Percentiles rank a stretch among this genome's conserved stretches.
Conservation (phyloP, 257 asterid genomes). For the Orobanche coerulescens region DNA sequence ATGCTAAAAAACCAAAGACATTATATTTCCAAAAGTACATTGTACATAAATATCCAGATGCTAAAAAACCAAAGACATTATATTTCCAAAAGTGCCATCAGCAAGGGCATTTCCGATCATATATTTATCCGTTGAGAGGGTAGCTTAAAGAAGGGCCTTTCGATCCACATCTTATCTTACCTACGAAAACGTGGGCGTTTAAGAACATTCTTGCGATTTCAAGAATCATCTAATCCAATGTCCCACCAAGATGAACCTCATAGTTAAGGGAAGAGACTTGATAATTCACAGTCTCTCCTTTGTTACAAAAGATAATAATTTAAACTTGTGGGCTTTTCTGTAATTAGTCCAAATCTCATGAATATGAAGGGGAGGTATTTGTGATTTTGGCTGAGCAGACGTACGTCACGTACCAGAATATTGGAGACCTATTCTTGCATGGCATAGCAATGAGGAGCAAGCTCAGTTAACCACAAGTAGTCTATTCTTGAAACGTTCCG, state of each 20-base stretch:
- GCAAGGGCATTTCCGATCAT: neutral
- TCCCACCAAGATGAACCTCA: neutral
- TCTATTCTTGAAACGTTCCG: conserved; percentile 77
- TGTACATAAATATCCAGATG: too few relatives aligned
- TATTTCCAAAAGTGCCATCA: neutral
- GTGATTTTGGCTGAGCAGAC: conserved; percentile 4
- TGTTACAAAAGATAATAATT: neutral
- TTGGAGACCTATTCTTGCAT: conserved; percentile 32
- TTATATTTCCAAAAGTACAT: neutral
- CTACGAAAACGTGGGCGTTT: neutral
- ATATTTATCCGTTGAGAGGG: neutral
- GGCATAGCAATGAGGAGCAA: conserved; percentile 76
- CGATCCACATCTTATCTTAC: too few relatives aligned
- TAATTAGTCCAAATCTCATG: too few relatives aligned
- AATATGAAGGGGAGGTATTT: too few relatives aligned
- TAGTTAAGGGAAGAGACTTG: neutral
- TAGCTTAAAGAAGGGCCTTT: too few relatives aligned
- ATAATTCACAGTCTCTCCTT: conserved; percentile 1
- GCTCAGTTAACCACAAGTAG: conserved; percentile 80
- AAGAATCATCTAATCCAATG: neutral
- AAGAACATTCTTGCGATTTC: conserved; percentile 8
- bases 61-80: neutral
- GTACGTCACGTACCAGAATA: conserved; percentile 15
- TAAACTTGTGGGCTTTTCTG: too few relatives aligned
- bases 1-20: too few relatives aligned